Evolutionary conservation across 2,329 filamentous ascomycete genomes (phyloP).

Genomic region (Alternaria angustiovoidea): DNA sequence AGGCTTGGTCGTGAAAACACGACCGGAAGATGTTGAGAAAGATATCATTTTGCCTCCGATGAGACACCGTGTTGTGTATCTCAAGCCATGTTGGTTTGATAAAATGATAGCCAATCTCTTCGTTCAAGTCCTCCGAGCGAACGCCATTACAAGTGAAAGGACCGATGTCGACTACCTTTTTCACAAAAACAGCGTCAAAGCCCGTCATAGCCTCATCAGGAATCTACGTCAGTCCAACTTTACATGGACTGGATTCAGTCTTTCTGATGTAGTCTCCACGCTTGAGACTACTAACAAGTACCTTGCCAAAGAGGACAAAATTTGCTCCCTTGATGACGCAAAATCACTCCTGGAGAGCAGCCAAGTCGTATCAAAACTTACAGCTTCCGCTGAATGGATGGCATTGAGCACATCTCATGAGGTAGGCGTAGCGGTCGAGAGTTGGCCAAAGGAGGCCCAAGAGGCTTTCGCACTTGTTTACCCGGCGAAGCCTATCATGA

Average conservation of each 20-base stretch:
- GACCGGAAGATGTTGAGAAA: slow-evolving; percentile 71
- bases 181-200: slow-evolving; percentile 74
- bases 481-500: slow-evolving; percentile 59
- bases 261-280: slow-evolving; percentile 68
- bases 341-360: slow-evolving; percentile 70
- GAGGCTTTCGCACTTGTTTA: slow-evolving; percentile 71
- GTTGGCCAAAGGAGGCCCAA: slow-evolving; percentile 70
- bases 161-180: slow-evolving; percentile 89
- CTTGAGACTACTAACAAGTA: slow-evolving; percentile 74
- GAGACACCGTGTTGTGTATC: slow-evolving; percentile 72
- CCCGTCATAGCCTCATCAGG: slow-evolving; percentile 72
- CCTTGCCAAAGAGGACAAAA: slow-evolving; percentile 66
- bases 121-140: slow-evolving; percentile 82
- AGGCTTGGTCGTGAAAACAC: slow-evolving; percentile 82
- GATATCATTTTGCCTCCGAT: slow-evolving; percentile 74
- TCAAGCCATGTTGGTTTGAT: slow-evolving; percentile 86
- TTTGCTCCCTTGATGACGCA: slow-evolving; percentile 68
- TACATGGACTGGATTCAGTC: slow-evolving; percentile 80
- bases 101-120: slow-evolving; percentile 85
- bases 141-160: slow-evolving; percentile 86
- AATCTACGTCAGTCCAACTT: slow-evolving; percentile 87
- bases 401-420: slow-evolving; percentile 76
- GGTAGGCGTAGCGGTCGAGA: slow-evolving; percentile 74
- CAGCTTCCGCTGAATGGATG: slow-evolving; percentile 69
- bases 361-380: slow-evolving; percentile 66